phyloP scores from a whole-genome alignment of 129 eudicot genomes.

The Oenanthe sinensis region DNA sequence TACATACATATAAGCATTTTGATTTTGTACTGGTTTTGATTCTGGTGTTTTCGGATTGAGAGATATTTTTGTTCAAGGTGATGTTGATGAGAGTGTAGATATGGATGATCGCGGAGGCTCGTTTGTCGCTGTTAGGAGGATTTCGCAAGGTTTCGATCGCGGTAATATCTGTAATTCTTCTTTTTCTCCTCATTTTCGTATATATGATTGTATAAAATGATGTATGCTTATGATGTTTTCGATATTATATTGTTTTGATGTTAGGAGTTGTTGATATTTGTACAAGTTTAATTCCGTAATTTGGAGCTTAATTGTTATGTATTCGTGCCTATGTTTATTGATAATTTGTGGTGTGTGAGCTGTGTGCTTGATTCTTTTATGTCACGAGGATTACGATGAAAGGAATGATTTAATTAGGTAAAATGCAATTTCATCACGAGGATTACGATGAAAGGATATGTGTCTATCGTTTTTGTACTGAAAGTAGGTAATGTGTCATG shows the following conservation, averaged over 20 bases:
- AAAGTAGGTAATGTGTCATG: not conserved
- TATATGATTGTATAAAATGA: not conserved
- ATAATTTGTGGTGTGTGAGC: constrained; percentile 41
- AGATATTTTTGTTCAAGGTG: constrained; percentile 9
- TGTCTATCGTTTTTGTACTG: too few relatives aligned
- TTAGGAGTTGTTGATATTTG: constrained; percentile 19
- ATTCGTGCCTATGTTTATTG: constrained; percentile 42
- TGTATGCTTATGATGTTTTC: not conserved
- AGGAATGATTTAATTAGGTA: too few relatives aligned
- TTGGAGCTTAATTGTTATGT: constrained; percentile 15
- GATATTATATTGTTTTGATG: constrained; percentile 11
- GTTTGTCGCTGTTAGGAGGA: constrained; percentile 88
- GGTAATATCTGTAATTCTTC: constrained; percentile 48
- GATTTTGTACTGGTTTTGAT: not conserved
- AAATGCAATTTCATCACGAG: too few relatives aligned
- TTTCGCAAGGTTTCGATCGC: constrained; percentile 76
- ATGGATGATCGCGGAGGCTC: constrained; percentile 96
- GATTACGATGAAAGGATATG: not conserved
- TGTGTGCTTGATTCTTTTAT: constrained; percentile 9
- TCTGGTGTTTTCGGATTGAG: constrained; percentile 10
- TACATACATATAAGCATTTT: not conserved
- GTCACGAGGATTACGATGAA: too few relatives aligned
- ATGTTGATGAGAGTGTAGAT: not conserved
- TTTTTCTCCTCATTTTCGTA: not conserved
- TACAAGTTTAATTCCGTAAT: constrained; percentile 42